phyloP scores from a whole-genome alignment of 257 asterid genomes.

The Nicotiana attenuata region DNA sequence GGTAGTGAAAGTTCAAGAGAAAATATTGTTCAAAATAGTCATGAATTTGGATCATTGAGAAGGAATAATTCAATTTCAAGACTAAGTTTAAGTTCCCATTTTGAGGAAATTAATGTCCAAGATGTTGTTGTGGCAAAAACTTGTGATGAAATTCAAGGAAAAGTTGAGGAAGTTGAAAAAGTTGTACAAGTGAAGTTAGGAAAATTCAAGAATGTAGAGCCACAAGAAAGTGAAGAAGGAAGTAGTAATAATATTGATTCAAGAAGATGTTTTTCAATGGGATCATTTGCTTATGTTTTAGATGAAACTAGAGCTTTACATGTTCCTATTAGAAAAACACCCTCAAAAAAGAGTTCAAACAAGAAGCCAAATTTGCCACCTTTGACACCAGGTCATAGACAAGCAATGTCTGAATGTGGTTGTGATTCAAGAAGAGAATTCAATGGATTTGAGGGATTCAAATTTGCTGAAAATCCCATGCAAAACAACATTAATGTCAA shows the following conservation, averaged over 20 bases:
- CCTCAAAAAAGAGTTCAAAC: conserved; percentile 43
- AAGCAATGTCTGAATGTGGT: conserved; percentile 80
- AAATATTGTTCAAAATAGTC: conserved; percentile 30
- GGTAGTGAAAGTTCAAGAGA: conserved; percentile 75
- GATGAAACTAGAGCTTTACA: conserved; percentile 59
- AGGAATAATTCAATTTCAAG: conserved; percentile 12
- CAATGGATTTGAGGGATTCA: conserved; percentile 52
- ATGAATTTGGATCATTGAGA: background rate
- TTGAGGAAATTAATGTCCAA: conserved; percentile 27
- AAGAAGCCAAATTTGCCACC: conserved; percentile 47
- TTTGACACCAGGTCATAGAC: conserved; percentile 51
- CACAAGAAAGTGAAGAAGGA: conserved; percentile 22
- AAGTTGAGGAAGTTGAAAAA: conserved; percentile 41
- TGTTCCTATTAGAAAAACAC: conserved; percentile 68
- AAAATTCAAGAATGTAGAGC: conserved; percentile 61
- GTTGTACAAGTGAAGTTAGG: conserved; percentile 81
- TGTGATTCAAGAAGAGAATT: conserved; percentile 69
- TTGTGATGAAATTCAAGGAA: conserved; percentile 51
- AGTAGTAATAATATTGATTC: conserved; percentile 37
- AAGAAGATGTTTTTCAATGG: conserved; percentile 93
- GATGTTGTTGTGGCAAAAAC: conserved; percentile 32
- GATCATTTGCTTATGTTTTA: conserved; percentile 90
- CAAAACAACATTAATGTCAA: conserved; percentile 12
- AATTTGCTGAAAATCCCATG: conserved; percentile 5
- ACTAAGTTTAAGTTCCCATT: conserved; percentile 45